phyloP scores from a whole-genome alignment of 441 rosid genomes.

The Croton setiger region DNA sequence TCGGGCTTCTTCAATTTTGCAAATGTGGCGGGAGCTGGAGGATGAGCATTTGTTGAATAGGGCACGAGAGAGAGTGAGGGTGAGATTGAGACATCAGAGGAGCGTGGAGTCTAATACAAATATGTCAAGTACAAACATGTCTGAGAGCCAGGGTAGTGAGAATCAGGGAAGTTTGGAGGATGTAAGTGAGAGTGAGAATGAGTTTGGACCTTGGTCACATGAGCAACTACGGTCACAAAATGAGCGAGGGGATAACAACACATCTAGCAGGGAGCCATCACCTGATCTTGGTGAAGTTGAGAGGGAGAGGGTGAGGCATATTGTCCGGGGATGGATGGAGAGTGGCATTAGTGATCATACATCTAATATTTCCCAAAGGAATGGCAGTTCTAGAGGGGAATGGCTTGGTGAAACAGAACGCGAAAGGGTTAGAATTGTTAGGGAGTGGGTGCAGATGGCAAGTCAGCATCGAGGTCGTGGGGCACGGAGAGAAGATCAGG shows the following conservation, averaged over 20 bases:
- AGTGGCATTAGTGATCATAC: constrained; percentile 70
- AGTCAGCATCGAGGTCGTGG: constrained; percentile 74
- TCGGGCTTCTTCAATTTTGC: constrained; percentile 70
- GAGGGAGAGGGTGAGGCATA: constrained; percentile 93
- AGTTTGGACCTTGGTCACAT: constrained; percentile 68
- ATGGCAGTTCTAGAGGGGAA: constrained; percentile 65
- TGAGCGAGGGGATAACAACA: constrained; percentile 47
- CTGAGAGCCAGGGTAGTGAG: constrained; percentile 63
- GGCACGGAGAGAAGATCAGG: constrained; percentile 55
- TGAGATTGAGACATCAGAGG: constrained; percentile 64
- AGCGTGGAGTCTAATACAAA: constrained; percentile 47
- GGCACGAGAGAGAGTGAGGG: constrained; percentile 72
- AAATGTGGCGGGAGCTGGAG: constrained; percentile 95
- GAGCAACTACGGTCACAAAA: constrained; percentile 47
- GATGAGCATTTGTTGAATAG: constrained; percentile 80
- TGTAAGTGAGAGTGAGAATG: constrained; percentile 82
- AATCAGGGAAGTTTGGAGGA: constrained; percentile 64
- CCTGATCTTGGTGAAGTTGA: constrained; percentile 88
- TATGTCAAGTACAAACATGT: constrained; percentile 37
- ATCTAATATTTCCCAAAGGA: constrained; percentile 53
- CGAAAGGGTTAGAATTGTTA: constrained; percentile 92
- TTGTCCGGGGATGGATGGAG: constrained; percentile 92
- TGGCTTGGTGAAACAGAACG: constrained; percentile 98
- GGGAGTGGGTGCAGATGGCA: constrained; percentile 86
- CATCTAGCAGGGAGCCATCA: constrained; percentile 86